Conservation (phyloP, 208 protist species). For the Leishmania major region DNA sequence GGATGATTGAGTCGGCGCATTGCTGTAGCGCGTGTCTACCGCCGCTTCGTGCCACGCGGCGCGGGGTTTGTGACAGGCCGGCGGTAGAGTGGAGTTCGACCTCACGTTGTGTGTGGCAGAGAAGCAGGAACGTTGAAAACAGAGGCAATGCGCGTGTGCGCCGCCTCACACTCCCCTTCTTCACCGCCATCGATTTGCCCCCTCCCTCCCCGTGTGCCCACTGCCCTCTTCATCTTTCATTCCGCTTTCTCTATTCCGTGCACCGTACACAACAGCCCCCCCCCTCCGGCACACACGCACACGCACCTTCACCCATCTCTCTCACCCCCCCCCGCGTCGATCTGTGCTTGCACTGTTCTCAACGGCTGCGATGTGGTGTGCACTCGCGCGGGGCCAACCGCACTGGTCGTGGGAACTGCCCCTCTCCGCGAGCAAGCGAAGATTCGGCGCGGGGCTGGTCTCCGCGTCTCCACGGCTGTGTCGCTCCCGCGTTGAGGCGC, state of each 20-base stretch:
- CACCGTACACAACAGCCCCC: not conserved
- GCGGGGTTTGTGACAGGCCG: not conserved
- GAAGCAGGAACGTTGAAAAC: not conserved
- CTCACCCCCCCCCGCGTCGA: no score
- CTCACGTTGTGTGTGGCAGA: not conserved
- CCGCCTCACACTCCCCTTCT: not conserved
- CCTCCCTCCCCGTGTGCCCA: not conserved
- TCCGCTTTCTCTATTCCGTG: not conserved
- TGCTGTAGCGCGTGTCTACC: not conserved
- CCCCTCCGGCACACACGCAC: not conserved
- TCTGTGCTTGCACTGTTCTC: not conserved
- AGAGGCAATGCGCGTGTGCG: not conserved
- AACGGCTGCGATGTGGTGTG: not conserved
- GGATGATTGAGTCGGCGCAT: not conserved
- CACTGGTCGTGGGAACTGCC: not conserved
- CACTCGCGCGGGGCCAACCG: not conserved
- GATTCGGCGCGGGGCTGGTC: not conserved
- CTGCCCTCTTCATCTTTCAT: not conserved
- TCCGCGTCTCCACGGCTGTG: not conserved
- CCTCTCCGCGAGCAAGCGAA: not conserved
- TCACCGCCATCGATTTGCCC: not conserved
- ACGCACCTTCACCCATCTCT: not conserved
- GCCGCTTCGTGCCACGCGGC: not conserved
- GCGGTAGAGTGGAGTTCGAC: not conserved
- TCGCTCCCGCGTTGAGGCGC: conserved; percentile 10